Evolutionary conservation across 2,329 filamentous ascomycete species (phyloP).

Genomic region (Claviceps purpurea): DNA sequence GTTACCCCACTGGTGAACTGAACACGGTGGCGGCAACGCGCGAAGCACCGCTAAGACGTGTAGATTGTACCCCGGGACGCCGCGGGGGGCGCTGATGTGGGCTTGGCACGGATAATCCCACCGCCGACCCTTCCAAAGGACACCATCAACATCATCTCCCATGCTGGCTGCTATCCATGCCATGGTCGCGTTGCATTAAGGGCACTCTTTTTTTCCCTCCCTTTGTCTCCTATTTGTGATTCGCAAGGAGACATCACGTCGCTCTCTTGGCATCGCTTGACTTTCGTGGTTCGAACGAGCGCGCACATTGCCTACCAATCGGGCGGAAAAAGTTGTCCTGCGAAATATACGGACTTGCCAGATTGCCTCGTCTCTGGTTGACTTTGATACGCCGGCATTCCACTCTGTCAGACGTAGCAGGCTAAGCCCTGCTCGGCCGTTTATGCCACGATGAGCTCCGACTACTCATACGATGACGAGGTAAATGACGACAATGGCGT

Average conservation of each 20-base stretch:
- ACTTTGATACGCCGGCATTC: background rate
- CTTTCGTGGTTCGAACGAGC: background rate
- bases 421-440: constrained; percentile 21
- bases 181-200: background rate
- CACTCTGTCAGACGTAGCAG: constrained; percentile 12
- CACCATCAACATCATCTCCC: constrained; percentile 2
- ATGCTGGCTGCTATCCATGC: background rate
- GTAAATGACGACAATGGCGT: constrained; percentile 25
- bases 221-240: background rate
- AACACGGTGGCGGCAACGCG: constrained; percentile 21
- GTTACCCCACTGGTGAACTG: constrained; percentile 4
- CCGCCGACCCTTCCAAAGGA: constrained; percentile 11
- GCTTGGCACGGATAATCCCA: constrained; percentile 20
- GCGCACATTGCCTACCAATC: background rate
- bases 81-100: too few relatives aligned
- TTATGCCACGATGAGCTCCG: constrained; percentile 60
- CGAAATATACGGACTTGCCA: background rate
- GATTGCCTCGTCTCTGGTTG: constrained; percentile 1
- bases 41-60: background rate
- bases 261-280: too few relatives aligned
- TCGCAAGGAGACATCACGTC: background rate
- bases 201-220: background rate
- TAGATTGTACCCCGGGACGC: background rate
- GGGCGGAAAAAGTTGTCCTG: background rate
- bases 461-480: constrained; percentile 98